A percentile compares a stretch with the other conserved stretches of the same genome.
Evolutionary conservation across 106 monocot genomes (phyloP).

Genomic region (Apostasia shenzhenica): DNA sequence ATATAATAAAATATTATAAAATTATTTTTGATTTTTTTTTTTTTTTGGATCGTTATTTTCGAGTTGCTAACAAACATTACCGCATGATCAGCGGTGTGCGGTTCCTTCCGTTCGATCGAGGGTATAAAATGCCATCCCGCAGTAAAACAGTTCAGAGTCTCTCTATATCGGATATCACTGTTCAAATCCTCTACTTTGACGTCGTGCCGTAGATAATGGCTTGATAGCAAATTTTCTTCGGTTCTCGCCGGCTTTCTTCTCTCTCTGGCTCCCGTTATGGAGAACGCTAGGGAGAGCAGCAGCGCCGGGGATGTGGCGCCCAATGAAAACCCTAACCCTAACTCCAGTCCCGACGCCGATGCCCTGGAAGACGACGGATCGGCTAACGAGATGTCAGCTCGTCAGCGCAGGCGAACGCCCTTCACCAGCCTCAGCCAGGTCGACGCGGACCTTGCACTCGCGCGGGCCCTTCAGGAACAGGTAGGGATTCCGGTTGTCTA

Average conservation of each 20-base stretch:
- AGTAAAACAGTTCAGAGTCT: no score
- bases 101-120: no score
- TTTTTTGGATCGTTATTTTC: no score
- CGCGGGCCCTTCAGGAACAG: conserved; percentile 91
- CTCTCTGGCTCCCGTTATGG: conserved; percentile 6
- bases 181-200: no score
- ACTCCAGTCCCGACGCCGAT: neutral
- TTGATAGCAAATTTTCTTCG: no score
- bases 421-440: conserved; percentile 90
- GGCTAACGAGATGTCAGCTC: conserved; percentile 3
- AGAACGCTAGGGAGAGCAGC: conserved; percentile 26
- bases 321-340: conserved; percentile 32
- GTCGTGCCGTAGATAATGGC: no score
- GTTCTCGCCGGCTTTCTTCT: neutral
- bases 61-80: no score
- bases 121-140: no score
- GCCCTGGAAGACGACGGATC: neutral
- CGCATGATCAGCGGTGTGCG: no score
- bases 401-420: conserved; percentile 38
- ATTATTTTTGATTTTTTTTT: no score
- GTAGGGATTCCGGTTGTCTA: conserved; percentile 13
- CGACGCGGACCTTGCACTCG: conserved; percentile 92
- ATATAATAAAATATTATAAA: no score
- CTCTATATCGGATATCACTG: no score
- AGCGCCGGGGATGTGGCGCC: conserved; percentile 15